These are phyloP conservation scores for Pseudocercospora fuligena DNA, from an alignment of 2,329 filamentous ascomycete species.

Conservation along the genomic window DNA sequence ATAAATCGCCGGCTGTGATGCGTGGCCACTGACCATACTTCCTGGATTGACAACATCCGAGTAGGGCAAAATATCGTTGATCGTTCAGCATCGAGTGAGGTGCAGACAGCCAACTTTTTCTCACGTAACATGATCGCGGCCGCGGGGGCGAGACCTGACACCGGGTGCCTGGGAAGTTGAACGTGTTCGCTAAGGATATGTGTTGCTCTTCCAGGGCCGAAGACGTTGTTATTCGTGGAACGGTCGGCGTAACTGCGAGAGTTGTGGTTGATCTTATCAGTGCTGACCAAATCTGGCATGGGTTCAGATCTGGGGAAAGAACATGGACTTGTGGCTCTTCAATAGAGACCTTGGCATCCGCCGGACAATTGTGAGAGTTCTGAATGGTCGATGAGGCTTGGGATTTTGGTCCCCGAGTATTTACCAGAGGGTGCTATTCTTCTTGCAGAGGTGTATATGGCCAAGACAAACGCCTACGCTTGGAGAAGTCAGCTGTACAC, in stretches of 20 bases:
- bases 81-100: not conserved
- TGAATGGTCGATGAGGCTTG: no score
- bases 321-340: no score
- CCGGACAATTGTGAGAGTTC: no score
- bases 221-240: not conserved
- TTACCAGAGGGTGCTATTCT: no score
- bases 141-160: not conserved
- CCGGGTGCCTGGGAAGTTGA: not conserved
- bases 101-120: not conserved
- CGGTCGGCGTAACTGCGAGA: not conserved
- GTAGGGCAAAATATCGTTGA: not conserved
- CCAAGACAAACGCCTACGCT: no score
- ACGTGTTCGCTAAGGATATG: not conserved
- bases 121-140: not conserved
- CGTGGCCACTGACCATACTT: conserved; percentile 9
- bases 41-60: not conserved
- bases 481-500: no score
- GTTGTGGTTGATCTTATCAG: not conserved
- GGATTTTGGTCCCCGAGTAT: no score
- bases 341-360: no score
- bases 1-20: conserved; percentile 9
- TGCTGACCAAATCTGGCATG: no score
- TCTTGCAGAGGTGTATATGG: no score
- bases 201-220: not conserved
- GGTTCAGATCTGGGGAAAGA: no score